These are phyloP conservation scores for Geum urbanum DNA, from an alignment of 306 rosid species.

Conservation along the genomic window DNA sequence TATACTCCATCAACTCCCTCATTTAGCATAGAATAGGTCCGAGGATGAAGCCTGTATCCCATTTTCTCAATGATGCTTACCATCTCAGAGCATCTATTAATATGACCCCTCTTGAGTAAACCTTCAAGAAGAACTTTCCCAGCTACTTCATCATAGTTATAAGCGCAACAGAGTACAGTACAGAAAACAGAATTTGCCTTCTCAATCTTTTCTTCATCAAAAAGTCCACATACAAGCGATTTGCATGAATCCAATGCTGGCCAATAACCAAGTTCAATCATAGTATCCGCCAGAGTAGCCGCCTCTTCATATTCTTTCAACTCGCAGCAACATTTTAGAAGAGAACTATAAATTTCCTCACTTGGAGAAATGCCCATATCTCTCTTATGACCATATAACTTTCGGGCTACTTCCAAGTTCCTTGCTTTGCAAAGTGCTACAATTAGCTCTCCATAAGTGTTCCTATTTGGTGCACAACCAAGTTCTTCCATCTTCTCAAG, in stretches of 20 bases:
- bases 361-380: conserved; percentile 48
- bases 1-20: conserved; percentile 44
- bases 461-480: conserved; percentile 58
- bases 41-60: conserved; percentile 67
- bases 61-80: conserved; percentile 51
- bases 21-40: conserved; percentile 59
- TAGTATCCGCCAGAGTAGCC: conserved; percentile 45
- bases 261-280: conserved; percentile 56
- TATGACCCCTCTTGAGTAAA: conserved; percentile 54
- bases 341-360: conserved; percentile 50
- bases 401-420: conserved; percentile 41
- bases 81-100: conserved; percentile 56
- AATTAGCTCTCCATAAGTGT: conserved; percentile 63
- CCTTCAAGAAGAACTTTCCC: conserved; percentile 87
- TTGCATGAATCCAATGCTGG: conserved; percentile 63
- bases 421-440: conserved; percentile 64
- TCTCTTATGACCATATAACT: conserved; percentile 52
- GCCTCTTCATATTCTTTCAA: conserved; percentile 57
- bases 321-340: conserved; percentile 58
- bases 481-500: conserved; percentile 57
- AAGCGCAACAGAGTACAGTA: conserved; percentile 45
- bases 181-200: conserved; percentile 59
- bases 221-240: conserved; percentile 65
- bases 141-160: conserved; percentile 73
- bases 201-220: conserved; percentile 45